Conservation (phyloP, 2,329 filamentous ascomycete genomes). For the Trichoderma gracile region DNA sequence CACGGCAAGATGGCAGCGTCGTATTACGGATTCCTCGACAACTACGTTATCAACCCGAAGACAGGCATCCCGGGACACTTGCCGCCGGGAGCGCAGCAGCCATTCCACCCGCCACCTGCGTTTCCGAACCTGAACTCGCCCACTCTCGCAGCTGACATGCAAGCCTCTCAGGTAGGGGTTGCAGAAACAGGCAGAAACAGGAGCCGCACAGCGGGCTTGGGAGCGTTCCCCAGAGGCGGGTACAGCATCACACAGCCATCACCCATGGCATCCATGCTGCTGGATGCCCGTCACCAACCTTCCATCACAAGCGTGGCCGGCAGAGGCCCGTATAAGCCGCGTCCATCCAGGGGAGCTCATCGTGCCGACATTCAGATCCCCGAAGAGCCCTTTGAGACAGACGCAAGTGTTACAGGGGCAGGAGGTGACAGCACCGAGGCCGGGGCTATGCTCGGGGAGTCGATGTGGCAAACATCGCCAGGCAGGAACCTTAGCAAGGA, state of each 20-base stretch:
- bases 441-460: conserved; percentile 56
- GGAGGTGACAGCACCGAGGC: conserved; percentile 56
- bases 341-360: conserved; percentile 48
- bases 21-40: conserved; percentile 91
- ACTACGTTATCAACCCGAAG: conserved; percentile 77
- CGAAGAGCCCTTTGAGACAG: conserved; percentile 57
- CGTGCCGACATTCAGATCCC: conserved; percentile 54
- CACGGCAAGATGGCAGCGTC: conserved; percentile 99
- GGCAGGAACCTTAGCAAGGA: conserved; percentile 53
- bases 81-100: conserved; percentile 52
- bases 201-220: conserved; percentile 42
- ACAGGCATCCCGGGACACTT: conserved; percentile 64
- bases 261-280: conserved; percentile 70
- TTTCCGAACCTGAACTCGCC: conserved; percentile 72
- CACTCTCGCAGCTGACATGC: conserved; percentile 57
- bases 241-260: conserved; percentile 54
- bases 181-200: conserved; percentile 48
- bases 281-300: conserved; percentile 76
- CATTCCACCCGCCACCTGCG: conserved; percentile 73
- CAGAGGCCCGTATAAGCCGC: conserved; percentile 50
- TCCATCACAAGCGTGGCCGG: conserved; percentile 48
- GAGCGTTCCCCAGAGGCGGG: conserved; percentile 35
- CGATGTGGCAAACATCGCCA: conserved; percentile 60
- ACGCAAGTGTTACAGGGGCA: conserved; percentile 49
- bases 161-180: conserved; percentile 48